Percentiles rank a stretch among this genome's conserved stretches.
phyloP scores from a whole-genome alignment of 495 filamentous ascomycete species.

The Penicillium cinerascens region DNA sequence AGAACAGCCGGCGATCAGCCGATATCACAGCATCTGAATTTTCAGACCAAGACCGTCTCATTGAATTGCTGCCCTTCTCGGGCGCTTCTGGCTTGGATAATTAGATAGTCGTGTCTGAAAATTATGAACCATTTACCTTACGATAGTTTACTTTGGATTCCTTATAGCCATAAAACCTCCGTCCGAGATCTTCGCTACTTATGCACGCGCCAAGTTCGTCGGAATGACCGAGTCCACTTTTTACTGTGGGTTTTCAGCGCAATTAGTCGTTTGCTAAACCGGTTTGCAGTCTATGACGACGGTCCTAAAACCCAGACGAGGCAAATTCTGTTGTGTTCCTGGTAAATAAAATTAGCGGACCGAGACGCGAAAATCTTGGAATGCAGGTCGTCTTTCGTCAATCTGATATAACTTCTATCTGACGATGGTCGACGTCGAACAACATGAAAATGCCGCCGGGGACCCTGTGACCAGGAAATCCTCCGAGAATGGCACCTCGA shows the following conservation, averaged over 20 bases:
- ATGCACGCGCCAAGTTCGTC: neutral
- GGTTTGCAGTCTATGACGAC: slow-evolving; percentile 2
- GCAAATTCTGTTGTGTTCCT: neutral
- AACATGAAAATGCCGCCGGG: neutral
- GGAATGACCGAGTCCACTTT: neutral
- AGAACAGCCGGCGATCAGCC: neutral
- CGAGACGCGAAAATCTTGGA: neutral
- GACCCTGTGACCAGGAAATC: neutral
- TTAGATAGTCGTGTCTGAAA: neutral
- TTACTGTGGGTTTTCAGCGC: neutral
- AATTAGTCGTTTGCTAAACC: neutral
- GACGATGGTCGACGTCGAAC: neutral
- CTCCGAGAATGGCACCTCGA: neutral
- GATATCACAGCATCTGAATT: neutral
- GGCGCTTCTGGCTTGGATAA: neutral
- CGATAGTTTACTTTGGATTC: neutral
- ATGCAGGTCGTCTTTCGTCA: neutral
- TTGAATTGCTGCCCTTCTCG: neutral
- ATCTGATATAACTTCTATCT: neutral
- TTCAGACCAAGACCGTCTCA: neutral
- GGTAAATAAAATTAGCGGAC: neutral
- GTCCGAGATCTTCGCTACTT: neutral
- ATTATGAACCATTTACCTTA: neutral
- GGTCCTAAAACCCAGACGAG: neutral
- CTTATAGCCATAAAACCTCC: neutral